phyloP scores from a whole-genome alignment of 163 green algal species.

The Smithsoniella earleae region DNA sequence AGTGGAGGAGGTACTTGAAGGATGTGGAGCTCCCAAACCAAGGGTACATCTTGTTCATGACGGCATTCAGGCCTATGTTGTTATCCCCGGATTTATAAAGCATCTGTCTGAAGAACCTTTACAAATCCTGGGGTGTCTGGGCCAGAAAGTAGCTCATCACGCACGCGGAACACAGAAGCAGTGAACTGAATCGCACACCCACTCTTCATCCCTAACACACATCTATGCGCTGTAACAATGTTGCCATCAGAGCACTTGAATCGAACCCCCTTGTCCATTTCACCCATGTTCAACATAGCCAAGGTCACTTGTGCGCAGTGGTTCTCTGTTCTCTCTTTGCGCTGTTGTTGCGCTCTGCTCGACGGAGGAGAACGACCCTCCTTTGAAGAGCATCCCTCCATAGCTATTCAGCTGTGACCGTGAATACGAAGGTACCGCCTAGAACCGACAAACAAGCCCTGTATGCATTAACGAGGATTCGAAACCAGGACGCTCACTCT shows the following conservation, averaged over 20 bases:
- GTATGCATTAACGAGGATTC: neutral
- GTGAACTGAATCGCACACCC: neutral
- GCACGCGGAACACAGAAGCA: neutral
- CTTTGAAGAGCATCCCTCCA: neutral
- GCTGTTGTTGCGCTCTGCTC: neutral
- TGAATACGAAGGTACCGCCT: too few species aligned
- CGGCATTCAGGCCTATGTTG: neutral
- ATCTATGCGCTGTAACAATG: neutral
- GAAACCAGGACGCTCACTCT: neutral
- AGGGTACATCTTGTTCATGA: slow-evolving; percentile 21
- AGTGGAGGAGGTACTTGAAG: slow-evolving; percentile 3
- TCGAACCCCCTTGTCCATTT: neutral
- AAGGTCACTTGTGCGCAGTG: neutral
- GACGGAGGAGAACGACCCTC: neutral
- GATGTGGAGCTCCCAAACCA: neutral
- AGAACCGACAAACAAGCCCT: neutral
- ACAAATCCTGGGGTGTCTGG: neutral
- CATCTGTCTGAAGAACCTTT: slow-evolving; percentile 10
- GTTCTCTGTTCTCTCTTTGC: neutral
- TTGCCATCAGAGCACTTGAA: neutral
- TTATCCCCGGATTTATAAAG: neutral
- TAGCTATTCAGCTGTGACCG: neutral
- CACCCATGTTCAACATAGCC: neutral
- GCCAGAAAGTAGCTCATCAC: neutral
- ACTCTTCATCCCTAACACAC: neutral